Conservation (phyloP, 331 rosid genomes). For the Acacia concinna region DNA sequence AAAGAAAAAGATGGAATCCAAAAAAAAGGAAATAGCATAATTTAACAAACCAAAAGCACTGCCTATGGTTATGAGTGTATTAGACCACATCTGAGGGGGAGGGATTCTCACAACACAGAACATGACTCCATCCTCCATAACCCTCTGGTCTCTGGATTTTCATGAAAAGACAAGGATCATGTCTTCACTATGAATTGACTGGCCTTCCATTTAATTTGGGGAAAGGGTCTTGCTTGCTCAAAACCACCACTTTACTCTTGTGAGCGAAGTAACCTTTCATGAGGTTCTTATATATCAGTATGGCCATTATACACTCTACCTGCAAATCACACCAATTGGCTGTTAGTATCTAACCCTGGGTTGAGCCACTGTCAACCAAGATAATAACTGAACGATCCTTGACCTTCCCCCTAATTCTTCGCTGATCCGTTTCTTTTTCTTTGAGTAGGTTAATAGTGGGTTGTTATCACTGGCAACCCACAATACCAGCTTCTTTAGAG, state of each 20-base stretch:
- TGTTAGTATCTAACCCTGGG: too few relatives aligned
- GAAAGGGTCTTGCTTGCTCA: slow-evolving; percentile 97
- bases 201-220: slow-evolving; percentile 89
- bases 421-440: too few relatives aligned
- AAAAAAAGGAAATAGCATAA: slow-evolving; percentile 11
- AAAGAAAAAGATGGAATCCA: not conserved
- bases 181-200: slow-evolving; percentile 54
- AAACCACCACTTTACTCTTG: slow-evolving; percentile 92
- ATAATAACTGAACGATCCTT: too few relatives aligned
- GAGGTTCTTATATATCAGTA: slow-evolving; percentile 77
- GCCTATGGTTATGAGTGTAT: not conserved
- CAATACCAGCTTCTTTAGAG: slow-evolving; percentile 7
- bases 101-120: not conserved
- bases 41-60: slow-evolving; percentile 6
- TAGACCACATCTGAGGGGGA: slow-evolving; percentile 14
- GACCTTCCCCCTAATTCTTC: too few relatives aligned
- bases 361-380: too few relatives aligned
- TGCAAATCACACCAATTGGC: slow-evolving; percentile 45
- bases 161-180: not conserved
- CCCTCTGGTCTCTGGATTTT: not conserved
- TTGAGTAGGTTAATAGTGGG: too few relatives aligned
- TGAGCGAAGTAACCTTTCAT: slow-evolving; percentile 96
- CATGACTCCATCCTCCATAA: not conserved
- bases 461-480: too few relatives aligned
- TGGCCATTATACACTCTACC: slow-evolving; percentile 97